Conservation (phyloP, 179 eudicot species). For the Patellifolia procumbens region DNA sequence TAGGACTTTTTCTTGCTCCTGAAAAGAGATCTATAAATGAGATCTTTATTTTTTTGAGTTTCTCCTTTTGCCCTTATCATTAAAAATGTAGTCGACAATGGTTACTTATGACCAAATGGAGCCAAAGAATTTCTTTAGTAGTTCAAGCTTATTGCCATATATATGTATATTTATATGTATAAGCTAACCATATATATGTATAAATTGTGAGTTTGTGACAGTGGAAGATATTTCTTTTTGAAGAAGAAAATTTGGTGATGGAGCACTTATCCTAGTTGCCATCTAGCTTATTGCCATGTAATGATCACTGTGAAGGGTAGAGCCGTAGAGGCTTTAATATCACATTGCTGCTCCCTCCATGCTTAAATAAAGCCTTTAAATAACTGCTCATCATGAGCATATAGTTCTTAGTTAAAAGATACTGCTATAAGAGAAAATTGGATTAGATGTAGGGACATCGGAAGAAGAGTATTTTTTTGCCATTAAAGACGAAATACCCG, state of each 20-base stretch:
- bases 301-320: neutral
- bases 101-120: neutral
- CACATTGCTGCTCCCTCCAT: neutral
- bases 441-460: neutral
- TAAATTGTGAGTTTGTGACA: neutral
- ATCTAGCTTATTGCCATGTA: neutral
- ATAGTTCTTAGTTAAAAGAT: neutral
- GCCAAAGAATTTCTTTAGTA: neutral
- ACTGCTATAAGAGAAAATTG: neutral
- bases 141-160: too few species aligned
- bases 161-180: too few species aligned
- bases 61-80: constrained; percentile 5
- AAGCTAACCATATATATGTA: too few species aligned
- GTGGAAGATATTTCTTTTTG: neutral
- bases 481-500: too few species aligned
- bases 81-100: neutral
- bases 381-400: neutral
- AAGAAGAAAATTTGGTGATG: neutral
- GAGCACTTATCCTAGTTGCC: neutral
- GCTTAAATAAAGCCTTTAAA: neutral
- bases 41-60: neutral
- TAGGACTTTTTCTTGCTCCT: too few species aligned
- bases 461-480: constrained; percentile 6
- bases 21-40: neutral
- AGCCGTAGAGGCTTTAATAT: neutral